Evolutionary conservation across 1,284 basidiomycete genomes (phyloP).

Genomic region (Paramarasmius palmivorus): DNA sequence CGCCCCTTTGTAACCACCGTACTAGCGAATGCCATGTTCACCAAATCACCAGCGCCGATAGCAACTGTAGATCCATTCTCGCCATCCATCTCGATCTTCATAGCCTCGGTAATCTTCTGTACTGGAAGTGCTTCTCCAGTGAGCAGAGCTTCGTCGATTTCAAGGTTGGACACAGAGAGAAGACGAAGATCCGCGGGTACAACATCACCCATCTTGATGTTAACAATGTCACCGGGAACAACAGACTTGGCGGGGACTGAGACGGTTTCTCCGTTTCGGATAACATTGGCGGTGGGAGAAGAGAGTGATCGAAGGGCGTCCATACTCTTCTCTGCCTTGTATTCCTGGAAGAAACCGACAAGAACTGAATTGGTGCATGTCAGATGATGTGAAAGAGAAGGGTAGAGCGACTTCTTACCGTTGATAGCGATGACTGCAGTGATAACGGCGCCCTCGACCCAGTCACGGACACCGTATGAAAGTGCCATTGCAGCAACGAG

Average conservation of each 20-base stretch:
- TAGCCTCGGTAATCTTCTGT: conserved; percentile 48
- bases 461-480: conserved; percentile 64
- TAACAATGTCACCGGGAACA: conserved; percentile 63
- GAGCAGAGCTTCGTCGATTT: conserved; percentile 67
- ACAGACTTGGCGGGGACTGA: conserved; percentile 58
- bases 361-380: no score
- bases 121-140: conserved; percentile 71
- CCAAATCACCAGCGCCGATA: conserved; percentile 51
- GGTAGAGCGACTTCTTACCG: no score
- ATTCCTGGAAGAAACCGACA: conserved; percentile 56
- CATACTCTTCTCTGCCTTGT: conserved; percentile 59
- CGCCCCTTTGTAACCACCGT: conserved; percentile 68
- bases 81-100: conserved; percentile 8
- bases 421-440: conserved; percentile 62
- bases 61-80: conserved; percentile 20
- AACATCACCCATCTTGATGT: conserved; percentile 58
- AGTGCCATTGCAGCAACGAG: conserved; percentile 61
- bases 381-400: no score
- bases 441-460: conserved; percentile 67
- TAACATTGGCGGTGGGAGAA: conserved; percentile 61
- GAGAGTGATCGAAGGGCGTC: conserved; percentile 56
- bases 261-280: conserved; percentile 50
- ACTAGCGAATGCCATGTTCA: conserved; percentile 58
- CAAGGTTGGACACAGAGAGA: conserved; percentile 42
- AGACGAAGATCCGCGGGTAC: conserved; percentile 54